Evolutionary conservation across 169 alveolate genomes (phyloP), one percentile per base, ranked within the genome.

Genomic region (Plasmodium inui): DNA sequence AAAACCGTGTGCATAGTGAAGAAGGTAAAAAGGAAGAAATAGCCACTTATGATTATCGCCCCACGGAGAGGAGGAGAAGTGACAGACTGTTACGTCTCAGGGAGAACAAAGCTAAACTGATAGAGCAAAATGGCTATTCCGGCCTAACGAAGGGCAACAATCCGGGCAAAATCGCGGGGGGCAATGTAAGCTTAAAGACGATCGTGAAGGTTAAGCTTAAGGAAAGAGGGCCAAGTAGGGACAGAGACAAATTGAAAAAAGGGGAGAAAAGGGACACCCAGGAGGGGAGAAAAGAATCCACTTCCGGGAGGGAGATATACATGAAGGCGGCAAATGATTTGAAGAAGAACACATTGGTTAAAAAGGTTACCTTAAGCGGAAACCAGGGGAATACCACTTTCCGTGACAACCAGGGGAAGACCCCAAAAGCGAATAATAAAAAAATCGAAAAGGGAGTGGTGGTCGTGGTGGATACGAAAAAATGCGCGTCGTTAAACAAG

Each of bases 51-150:
- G 76, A 3, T 2, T 26, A 67, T 67, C 37, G 14, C 76, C 22
- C 76, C 37, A 67, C 76, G n/a, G 76, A 67, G 76, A 67, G 76
- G 12, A 67, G 76, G 37, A 67, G 76, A 26, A 67, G 76, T 67
- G 9, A 3, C 34, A 22, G 76, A 22, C 34, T 67, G 30, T 67
- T 67, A 9, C 12, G 12, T 22, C 76, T 19, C 14, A 67, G n/a
- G 1, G 76, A 3, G 22, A n/a, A 67, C n/a, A 67, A 67, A 67
- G n/a, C 76, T 41, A 67, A 19, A 67, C 39, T 67, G 30, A 67
- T 26, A 26, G 39, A 67, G 41, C 12, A 26, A 67, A 67, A 28
- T 28, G 76, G 14, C n/a, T 67, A n/a, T 67, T 67, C 34, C 17
- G 37, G 76, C 0, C n/a, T 9, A 19, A 22, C 1, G 30, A 7